Conservation (phyloP, 257 asterid species). For the Salvia splendens region DNA sequence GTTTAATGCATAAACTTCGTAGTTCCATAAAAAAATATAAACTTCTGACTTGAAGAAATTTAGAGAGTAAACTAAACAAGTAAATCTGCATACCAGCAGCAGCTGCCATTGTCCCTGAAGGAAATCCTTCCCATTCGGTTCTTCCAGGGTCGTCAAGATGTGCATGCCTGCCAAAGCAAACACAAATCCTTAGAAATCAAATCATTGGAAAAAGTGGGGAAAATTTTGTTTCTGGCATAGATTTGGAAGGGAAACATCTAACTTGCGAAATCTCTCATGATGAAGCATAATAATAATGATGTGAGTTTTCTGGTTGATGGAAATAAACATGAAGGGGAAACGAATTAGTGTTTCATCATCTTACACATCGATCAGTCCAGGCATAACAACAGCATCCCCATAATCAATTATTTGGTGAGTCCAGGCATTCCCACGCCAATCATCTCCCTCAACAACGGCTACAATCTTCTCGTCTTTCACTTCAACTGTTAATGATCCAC, state of each 20-base stretch:
- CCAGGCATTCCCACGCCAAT: constrained; percentile 52
- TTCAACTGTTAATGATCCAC: constrained; percentile 60
- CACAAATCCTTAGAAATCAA: constrained; percentile 15
- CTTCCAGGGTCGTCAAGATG: constrained; percentile 98
- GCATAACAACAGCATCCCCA: constrained; percentile 86
- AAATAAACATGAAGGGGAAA: background rate
- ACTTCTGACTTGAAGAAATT: background rate
- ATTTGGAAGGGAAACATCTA: constrained; percentile 1
- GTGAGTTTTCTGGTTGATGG: background rate
- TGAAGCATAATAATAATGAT: background rate
- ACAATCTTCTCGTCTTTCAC: constrained; percentile 68
- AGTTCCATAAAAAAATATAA: background rate
- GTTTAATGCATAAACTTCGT: background rate
- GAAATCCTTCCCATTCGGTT: constrained; percentile 98
- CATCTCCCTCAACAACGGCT: constrained; percentile 70
- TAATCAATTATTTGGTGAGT: constrained; percentile 58
- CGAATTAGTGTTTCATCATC: constrained; percentile 26
- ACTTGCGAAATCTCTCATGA: constrained; percentile 16
- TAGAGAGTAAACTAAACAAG: constrained; percentile 4
- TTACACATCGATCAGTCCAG: constrained; percentile 93
- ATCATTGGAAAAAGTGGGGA: background rate
- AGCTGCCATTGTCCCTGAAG: constrained; percentile 96
- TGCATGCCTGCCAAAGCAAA: constrained; percentile 57
- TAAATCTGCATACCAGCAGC: constrained; percentile 72
- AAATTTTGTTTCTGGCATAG: background rate